A percentile compares a stretch with the other conserved stretches of the same genome.
Evolutionary conservation across 2,329 filamentous ascomycete genomes (phyloP).

Genomic region (Lojkania enalia): DNA sequence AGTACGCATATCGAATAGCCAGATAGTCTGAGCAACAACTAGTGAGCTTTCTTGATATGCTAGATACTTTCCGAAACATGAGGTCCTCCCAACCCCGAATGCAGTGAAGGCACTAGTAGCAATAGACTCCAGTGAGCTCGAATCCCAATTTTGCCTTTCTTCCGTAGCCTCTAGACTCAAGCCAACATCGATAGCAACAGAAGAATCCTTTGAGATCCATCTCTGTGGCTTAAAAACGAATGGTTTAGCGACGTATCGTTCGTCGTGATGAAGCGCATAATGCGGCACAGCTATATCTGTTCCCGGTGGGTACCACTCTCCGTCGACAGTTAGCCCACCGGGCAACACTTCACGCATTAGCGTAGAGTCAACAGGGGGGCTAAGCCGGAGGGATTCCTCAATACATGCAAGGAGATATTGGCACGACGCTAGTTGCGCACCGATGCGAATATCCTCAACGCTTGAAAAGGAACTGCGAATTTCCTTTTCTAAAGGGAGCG

Average conservation of each 20-base stretch:
- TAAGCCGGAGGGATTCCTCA: constrained; percentile 26
- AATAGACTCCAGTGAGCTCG: neutral
- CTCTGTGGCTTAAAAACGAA: constrained; percentile 20
- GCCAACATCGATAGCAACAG: neutral
- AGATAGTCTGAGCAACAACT: constrained; percentile 19
- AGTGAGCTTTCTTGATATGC: constrained; percentile 19
- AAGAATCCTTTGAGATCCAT: constrained; percentile 11
- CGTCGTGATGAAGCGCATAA: constrained; percentile 23
- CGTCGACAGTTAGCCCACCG: constrained; percentile 21
- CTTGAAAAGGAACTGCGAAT: constrained; percentile 7
- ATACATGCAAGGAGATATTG: constrained; percentile 26
- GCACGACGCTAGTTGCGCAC: constrained; percentile 15
- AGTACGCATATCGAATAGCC: constrained; percentile 19
- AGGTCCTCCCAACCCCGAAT: constrained; percentile 21
- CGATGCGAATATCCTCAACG: constrained; percentile 20
- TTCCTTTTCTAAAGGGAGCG: constrained; percentile 7
- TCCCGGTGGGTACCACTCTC: constrained; percentile 17
- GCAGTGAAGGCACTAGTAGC: constrained; percentile 11
- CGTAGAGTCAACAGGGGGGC: constrained; percentile 9
- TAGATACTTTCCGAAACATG: constrained; percentile 26
- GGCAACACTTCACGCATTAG: constrained; percentile 18
- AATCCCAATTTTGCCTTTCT: too few relatives aligned
- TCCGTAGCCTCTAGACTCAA: neutral
- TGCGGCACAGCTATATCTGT: constrained; percentile 18
- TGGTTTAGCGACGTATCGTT: constrained; percentile 15